Percentiles rank a stretch among this genome's conserved stretches.
Conservation (phyloP, 192 early-diverging fungal species). For the Geranomyces variabilis region DNA sequence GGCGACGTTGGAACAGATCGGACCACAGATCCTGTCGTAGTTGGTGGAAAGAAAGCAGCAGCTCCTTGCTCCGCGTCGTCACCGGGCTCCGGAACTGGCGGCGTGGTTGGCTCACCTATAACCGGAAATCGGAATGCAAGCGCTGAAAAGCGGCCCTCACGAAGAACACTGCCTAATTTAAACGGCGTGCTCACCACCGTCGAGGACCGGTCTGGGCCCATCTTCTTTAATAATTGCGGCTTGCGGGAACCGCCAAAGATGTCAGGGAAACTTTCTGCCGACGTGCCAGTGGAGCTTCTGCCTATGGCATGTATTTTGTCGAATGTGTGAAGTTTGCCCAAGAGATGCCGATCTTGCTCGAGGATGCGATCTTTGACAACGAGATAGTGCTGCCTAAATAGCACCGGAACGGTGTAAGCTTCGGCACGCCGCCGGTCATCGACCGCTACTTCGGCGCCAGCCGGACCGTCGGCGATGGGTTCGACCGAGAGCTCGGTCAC, state of each 20-base stretch:
- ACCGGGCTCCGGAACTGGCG: not conserved
- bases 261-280: not conserved
- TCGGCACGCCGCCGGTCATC: not conserved
- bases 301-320: slow-evolving; percentile 43
- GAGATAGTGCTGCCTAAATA: slow-evolving; percentile 43
- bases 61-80: not conserved
- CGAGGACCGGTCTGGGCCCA: not conserved
- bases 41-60: not conserved
- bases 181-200: slow-evolving; percentile 27
- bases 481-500: slow-evolving; percentile 55
- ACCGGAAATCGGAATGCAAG: slow-evolving; percentile 23
- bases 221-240: not conserved
- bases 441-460: slow-evolving; percentile 21
- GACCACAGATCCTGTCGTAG: not conserved
- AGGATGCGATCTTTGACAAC: slow-evolving; percentile 29
- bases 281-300: not conserved
- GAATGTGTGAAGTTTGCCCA: slow-evolving; percentile 44
- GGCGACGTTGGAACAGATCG: slow-evolving; percentile 9
- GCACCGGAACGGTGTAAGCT: slow-evolving; percentile 19
- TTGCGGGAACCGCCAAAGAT: not conserved
- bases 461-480: slow-evolving; percentile 41
- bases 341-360: slow-evolving; percentile 28
- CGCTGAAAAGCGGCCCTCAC: slow-evolving; percentile 21
- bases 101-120: not conserved
- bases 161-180: slow-evolving; percentile 24